Base-by-base conservation (phyloP, 2,329 filamentous ascomycete species). In the Ascochyta clinopodiicola region DNA sequence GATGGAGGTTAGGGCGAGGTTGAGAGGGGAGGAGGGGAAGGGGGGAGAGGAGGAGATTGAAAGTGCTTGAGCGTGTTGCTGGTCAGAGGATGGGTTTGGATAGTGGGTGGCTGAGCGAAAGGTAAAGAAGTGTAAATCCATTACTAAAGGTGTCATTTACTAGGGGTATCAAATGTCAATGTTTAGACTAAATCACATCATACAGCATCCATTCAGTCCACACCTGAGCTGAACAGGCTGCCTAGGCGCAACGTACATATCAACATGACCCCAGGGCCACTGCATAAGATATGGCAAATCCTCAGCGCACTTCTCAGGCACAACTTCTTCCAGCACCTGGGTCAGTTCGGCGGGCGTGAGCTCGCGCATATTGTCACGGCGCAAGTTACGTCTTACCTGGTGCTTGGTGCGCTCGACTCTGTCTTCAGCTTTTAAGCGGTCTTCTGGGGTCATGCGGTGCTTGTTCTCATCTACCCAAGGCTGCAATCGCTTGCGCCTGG, bases 1-100 rank as follows among this genome's bases (percentile, higher is more conserved):
- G 69, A 85, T 84, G 84, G 79, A 77, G 48, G 85, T 86, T 24
- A 81, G 87, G 58, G 77, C 71, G 60, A 76, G 77, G 60, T 71
- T 90, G 60, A 79, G 78, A 57, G 70, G 76, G 60, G 78, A 81
- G 63, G 51, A 31, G 27, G 42, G 44, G 17, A 43, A 51, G 54
- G 24, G 32, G 40, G 44, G 25, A 29, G 35, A 44, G 22, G 27
- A 45, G n/a, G 22, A 34, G 39, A 22, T 17, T 13, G 35, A 32
- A 15, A 29, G n/a, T 24, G 40, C 17, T 35, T 25, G 25, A 54
- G 45, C 8, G n/a, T 8, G 3, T 9, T 35, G 8, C 8, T 6
- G 17, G n/a, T 35, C 7, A 17, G 2, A n/a, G 15, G 32, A 15
- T 17, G 8, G 32, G 15, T 17, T 35, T 35, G 8, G 32, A 15